phyloP scores from a whole-genome alignment of 345 rosid species.

The Populus euphratica region DNA sequence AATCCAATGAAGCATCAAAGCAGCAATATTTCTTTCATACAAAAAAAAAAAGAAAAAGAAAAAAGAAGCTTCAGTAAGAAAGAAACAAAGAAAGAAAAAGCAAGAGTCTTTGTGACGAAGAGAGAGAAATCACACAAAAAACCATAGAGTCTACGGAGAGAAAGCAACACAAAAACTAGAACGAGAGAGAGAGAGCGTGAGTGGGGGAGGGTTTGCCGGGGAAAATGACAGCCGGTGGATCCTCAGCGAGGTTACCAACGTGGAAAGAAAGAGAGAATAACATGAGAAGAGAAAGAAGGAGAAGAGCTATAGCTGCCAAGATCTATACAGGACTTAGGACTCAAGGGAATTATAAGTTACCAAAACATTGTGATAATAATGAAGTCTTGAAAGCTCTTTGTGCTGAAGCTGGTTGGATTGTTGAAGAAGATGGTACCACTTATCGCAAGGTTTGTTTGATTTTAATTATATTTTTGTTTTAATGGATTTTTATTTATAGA shows the following conservation, averaged over 20 bases:
- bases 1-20: not conserved
- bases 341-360: conserved; percentile 31
- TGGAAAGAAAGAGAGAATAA: conserved; percentile 37
- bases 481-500: not conserved
- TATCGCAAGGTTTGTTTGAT: conserved; percentile 29
- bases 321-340: conserved; percentile 29
- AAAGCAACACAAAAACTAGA: not conserved
- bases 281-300: conserved; percentile 31
- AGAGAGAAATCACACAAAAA: not conserved
- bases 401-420: conserved; percentile 36
- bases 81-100: conserved; percentile 23
- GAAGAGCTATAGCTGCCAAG: conserved; percentile 37
- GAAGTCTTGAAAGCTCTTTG: conserved; percentile 38
- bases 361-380: conserved; percentile 36
- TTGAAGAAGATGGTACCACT: conserved; percentile 34
- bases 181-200: not conserved
- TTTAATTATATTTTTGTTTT: not conserved
- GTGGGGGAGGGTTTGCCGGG: not conserved
- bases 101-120: conserved; percentile 17
- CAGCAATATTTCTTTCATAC: no score
- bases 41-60: not conserved
- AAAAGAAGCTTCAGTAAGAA: not conserved
- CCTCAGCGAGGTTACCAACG: conserved; percentile 30
- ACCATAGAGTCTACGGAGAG: not conserved
- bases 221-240: conserved; percentile 32